A percentile compares a stretch with the other conserved stretches of the same genome.
Conservation (phyloP, 2,329 filamentous ascomycete genomes). For the Daldinia sp. region DNA sequence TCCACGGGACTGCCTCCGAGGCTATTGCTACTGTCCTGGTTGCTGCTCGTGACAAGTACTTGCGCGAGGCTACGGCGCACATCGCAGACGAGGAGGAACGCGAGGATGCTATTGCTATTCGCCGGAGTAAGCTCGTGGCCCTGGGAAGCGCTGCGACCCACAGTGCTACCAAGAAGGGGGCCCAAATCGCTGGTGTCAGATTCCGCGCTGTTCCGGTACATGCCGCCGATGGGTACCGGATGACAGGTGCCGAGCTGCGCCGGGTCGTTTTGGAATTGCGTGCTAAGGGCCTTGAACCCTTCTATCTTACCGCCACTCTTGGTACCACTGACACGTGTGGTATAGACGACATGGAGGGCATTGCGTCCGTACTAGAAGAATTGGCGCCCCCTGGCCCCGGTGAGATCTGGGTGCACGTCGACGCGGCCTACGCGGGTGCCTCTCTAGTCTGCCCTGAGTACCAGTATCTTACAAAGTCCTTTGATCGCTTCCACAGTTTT, state of each 20-base stretch:
- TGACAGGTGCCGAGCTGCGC: slow-evolving; percentile 72
- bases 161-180: slow-evolving; percentile 85
- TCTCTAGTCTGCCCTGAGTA: slow-evolving; percentile 85
- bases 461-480: slow-evolving; percentile 69
- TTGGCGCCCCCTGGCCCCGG: slow-evolving; percentile 43
- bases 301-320: slow-evolving; percentile 83
- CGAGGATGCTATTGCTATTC: slow-evolving; percentile 73
- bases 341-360: slow-evolving; percentile 79
- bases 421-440: slow-evolving; percentile 90
- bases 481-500: slow-evolving; percentile 82
- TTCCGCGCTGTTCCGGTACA: slow-evolving; percentile 74
- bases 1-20: slow-evolving; percentile 90
- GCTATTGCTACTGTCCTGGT: slow-evolving; percentile 87
- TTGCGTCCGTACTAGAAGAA: slow-evolving; percentile 61
- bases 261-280: slow-evolving; percentile 70
- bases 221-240: slow-evolving; percentile 70
- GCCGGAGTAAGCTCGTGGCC: slow-evolving; percentile 78
- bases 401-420: slow-evolving; percentile 88
- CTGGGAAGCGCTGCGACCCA: slow-evolving; percentile 83
- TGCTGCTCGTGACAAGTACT: slow-evolving; percentile 82
- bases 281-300: slow-evolving; percentile 77
- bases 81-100: slow-evolving; percentile 61
- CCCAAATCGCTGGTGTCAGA: slow-evolving; percentile 84
- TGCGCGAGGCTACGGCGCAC: slow-evolving; percentile 66
- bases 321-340: slow-evolving; percentile 91